Base-by-base conservation (phyloP, 2,329 filamentous ascomycete species). In the Fusarium devonianum region DNA sequence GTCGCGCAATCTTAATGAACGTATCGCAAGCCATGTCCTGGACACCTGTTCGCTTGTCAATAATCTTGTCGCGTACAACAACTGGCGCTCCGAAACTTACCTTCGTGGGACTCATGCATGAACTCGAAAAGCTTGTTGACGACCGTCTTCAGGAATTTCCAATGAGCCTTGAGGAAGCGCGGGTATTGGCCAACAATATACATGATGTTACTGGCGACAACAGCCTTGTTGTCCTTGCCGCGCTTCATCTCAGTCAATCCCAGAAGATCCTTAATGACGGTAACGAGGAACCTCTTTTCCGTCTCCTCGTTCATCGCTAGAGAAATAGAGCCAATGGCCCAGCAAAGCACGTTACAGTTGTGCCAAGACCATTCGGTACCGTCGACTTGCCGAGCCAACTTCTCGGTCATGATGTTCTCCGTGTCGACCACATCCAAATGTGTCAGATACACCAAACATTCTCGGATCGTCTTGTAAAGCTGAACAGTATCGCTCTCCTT, bases 1-100 rank as follows among this genome's bases (percentile, higher is more conserved):
- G 96, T 71, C 95, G 93, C 18, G 94, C 95, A 70, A 99, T 99
- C 80, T 99, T 99, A 76, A 99, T 99, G 68, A 99, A 99, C 0
- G 94, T 99, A 74, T 99, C 95, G 71, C 94, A 99, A 67, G 94
- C 94, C 95, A 99, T 99, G 75, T 99, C 94, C 75, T 99, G 95
- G 18, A 99, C 94, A 78, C 91, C 86, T 89, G 59, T 53, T 29
- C 26, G 9, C 25, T 44, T 17, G 3, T 42, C 29, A 49, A 49
- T 74, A 73, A 68, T 37, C 49, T 29, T 22, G 11, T 17, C 16
- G 3, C 17, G n/a, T 7, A 10, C 28, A 9, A 44, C 18, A 9
- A 6, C n/a, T 16, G 7, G 30, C 22, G 9, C 4, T 33, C 22
- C n/a, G 11, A 17, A 29, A 71, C 81, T 65, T 74, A 87, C 90